Conservation (phyloP, 305 asterid genomes). For the Petunia hybrid region DNA sequence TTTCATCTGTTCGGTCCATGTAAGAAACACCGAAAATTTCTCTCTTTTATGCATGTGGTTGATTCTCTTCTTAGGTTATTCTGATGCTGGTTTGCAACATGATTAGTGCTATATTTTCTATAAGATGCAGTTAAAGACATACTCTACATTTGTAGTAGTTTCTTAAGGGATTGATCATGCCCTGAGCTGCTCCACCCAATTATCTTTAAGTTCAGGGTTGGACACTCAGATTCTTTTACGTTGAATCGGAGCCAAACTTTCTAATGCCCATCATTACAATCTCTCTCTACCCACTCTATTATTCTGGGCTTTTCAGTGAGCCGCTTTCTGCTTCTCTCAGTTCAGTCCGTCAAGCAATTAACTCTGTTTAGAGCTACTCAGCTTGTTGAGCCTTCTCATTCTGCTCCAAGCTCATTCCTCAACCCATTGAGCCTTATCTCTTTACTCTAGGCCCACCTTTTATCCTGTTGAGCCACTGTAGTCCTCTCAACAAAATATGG, state of each 20-base stretch:
- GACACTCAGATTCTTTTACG: not conserved
- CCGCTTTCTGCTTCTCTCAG: slow-evolving; percentile 11
- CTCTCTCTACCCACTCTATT: not conserved
- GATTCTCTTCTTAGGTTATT: slow-evolving; percentile 8
- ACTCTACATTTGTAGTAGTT: slow-evolving; percentile 3
- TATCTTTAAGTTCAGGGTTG: not conserved
- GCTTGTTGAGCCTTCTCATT: slow-evolving; percentile 1
- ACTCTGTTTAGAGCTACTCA: slow-evolving; percentile 12
- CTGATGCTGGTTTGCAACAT: not conserved
- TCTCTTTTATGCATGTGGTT: slow-evolving; percentile 22
- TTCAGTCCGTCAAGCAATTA: slow-evolving; percentile 12
- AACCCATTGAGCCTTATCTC: not conserved
- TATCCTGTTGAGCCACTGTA: slow-evolving; percentile 21
- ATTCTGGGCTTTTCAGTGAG: not conserved
- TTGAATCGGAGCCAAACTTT: slow-evolving; percentile 14
- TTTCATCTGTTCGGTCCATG: slow-evolving; percentile 96
- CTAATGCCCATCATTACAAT: not conserved
- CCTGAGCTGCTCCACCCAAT: too few species aligned
- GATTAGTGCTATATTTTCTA: slow-evolving; percentile 22
- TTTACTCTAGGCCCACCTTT: slow-evolving; percentile 16
- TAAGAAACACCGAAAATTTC: too few species aligned
- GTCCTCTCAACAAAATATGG: not conserved
- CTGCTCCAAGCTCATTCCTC: slow-evolving; percentile 6
- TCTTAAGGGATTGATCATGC: too few species aligned
- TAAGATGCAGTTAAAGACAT: slow-evolving; percentile 13